These are phyloP conservation scores for Hypoxylon sp. DNA, from an alignment of 2,329 filamentous ascomycete species.

Conservation along the genomic window DNA sequence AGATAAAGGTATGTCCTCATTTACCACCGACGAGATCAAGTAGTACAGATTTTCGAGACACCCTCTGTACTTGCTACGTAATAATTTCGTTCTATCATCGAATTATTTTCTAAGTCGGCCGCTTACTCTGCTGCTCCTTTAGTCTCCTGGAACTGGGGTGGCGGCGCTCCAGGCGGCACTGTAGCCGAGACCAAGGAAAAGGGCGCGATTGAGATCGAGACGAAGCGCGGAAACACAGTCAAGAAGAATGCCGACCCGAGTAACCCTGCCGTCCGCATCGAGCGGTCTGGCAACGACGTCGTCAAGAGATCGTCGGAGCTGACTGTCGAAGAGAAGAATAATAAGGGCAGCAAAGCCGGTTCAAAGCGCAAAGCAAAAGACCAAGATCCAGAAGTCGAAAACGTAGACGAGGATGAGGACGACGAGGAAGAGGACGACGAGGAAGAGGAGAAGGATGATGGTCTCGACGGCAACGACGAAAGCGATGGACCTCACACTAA, in stretches of 20 bases:
- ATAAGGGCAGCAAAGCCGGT: constrained; percentile 42
- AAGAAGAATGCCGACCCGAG: constrained; percentile 71
- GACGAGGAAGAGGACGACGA: constrained; percentile 10
- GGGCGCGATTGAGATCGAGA: constrained; percentile 70
- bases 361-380: constrained; percentile 47
- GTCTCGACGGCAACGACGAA: neutral
- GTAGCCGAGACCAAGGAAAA: constrained; percentile 71
- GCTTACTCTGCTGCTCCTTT: constrained; percentile 11
- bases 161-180: constrained; percentile 66
- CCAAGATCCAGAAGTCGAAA: constrained; percentile 19
- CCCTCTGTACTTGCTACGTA: neutral
- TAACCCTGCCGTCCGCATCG: constrained; percentile 71
- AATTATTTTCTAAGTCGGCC: neutral
- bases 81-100: neutral
- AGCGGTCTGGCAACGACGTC: constrained; percentile 72
- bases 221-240: constrained; percentile 72
- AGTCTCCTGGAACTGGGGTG: constrained; percentile 75
- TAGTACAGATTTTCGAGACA: neutral
- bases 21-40: neutral
- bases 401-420: constrained; percentile 17
- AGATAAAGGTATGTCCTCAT: constrained; percentile 45
- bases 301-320: constrained; percentile 73
- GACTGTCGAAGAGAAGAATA: constrained; percentile 63
- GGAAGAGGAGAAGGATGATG: constrained; percentile 21
- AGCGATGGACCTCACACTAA: constrained; percentile 40